Evolutionary conservation across 2,329 filamentous ascomycete species (phyloP).

Genomic region (Lasiodiplodia hormozganensis): DNA sequence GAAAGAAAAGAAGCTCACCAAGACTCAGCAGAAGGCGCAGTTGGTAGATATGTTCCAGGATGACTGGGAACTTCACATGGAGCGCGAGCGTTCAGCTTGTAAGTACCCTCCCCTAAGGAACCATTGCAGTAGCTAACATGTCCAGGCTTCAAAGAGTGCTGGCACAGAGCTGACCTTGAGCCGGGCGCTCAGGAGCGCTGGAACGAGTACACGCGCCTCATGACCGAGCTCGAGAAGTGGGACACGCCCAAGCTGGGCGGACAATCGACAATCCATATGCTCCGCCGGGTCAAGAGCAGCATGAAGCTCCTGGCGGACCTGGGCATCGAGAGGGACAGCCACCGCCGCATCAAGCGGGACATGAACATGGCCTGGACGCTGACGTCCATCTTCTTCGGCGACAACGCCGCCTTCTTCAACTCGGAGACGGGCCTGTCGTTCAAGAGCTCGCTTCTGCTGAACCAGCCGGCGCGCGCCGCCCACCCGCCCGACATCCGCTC

Average conservation of each 20-base stretch:
- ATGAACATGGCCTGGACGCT: constrained; percentile 41
- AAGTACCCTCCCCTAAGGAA: constrained; percentile 13
- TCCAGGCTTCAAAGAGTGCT: constrained; percentile 51
- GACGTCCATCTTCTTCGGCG: constrained; percentile 49
- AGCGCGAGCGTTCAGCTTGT: constrained; percentile 47
- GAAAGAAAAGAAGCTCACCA: constrained; percentile 9
- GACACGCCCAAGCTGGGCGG: not conserved
- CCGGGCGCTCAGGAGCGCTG: constrained; percentile 49
- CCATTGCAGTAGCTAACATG: not conserved
- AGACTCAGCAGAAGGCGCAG: not conserved
- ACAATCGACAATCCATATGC: not conserved
- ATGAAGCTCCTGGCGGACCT: constrained; percentile 36
- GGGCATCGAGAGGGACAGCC: constrained; percentile 36
- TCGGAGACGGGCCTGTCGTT: constrained; percentile 44
- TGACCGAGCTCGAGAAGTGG: constrained; percentile 7
- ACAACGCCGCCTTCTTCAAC: constrained; percentile 45
- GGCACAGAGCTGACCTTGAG: constrained; percentile 54
- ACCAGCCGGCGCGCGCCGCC: constrained; percentile 50
- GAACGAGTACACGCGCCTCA: constrained; percentile 36
- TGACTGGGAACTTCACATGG: constrained; percentile 39
- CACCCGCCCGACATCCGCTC: constrained; percentile 47
- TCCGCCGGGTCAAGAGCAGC: constrained; percentile 16
- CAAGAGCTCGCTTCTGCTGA: constrained; percentile 47
- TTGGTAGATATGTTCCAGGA: constrained; percentile 28
- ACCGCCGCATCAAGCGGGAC: constrained; percentile 44